These are phyloP conservation scores for Pseudonitzschia pungens DNA, from an alignment of 108 stramenopile species.

Conservation along the genomic window DNA sequence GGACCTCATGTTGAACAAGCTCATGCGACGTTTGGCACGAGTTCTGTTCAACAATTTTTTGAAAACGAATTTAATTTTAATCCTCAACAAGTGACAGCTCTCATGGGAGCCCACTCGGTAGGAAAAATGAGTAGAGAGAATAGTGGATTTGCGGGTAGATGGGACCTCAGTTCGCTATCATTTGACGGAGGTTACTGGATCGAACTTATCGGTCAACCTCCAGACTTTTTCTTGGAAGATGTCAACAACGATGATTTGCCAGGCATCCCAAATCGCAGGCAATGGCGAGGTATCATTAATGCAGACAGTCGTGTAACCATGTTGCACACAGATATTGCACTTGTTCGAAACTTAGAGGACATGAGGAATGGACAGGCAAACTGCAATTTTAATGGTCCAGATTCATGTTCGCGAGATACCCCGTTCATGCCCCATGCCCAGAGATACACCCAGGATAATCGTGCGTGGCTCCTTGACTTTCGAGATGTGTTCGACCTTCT, in stretches of 20 bases:
- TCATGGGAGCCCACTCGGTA: slow-evolving; percentile 66
- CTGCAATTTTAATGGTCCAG: slow-evolving; percentile 22
- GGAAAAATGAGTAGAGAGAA: slow-evolving; percentile 41
- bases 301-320: slow-evolving; percentile 19
- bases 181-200: slow-evolving; percentile 16
- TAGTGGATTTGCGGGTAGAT: slow-evolving; percentile 43
- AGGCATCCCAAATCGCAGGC: slow-evolving; percentile 39
- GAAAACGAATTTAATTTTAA: slow-evolving; percentile 41
- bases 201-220: slow-evolving; percentile 16
- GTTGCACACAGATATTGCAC: slow-evolving; percentile 41
- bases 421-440: slow-evolving; percentile 29
- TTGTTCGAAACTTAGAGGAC: slow-evolving; percentile 35
- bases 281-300: slow-evolving; percentile 28
- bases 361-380: slow-evolving; percentile 18
- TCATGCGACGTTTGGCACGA: slow-evolving; percentile 28
- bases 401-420: slow-evolving; percentile 15
- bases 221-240: slow-evolving; percentile 11
- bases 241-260: slow-evolving; percentile 29
- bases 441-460: slow-evolving; percentile 16
- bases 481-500: slow-evolving; percentile 28
- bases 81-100: slow-evolving; percentile 44
- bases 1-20: slow-evolving; percentile 25
- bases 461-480: slow-evolving; percentile 29
- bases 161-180: slow-evolving; percentile 30
- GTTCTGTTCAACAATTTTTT: slow-evolving; percentile 36